Evolutionary conservation across 2,329 filamentous ascomycete genomes (phyloP).

Genomic region (Falciphora oryzae): DNA sequence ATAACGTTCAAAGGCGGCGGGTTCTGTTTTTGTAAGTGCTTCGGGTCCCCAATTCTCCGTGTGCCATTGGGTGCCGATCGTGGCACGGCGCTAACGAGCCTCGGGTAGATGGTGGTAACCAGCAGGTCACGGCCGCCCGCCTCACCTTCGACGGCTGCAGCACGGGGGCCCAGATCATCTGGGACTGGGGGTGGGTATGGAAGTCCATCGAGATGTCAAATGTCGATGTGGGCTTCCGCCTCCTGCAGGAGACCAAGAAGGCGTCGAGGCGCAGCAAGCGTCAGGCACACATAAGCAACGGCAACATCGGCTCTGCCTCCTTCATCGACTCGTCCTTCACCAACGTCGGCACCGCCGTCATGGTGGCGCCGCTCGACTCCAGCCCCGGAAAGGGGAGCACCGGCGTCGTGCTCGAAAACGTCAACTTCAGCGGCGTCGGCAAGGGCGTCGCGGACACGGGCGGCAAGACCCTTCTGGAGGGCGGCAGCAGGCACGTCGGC

Average conservation of each 20-base stretch:
- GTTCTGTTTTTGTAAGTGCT: constrained; percentile 40
- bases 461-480: background rate
- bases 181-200: constrained; percentile 14
- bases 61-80: too few species aligned
- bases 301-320: background rate
- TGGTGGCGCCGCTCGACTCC: background rate
- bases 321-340: background rate
- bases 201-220: constrained; percentile 6
- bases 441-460: background rate
- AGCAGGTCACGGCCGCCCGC: constrained; percentile 13
- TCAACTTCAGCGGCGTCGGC: background rate
- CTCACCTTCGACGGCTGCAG: constrained; percentile 14
- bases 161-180: constrained; percentile 8
- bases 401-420: constrained; percentile 3
- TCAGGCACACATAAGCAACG: background rate
- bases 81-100: too few species aligned
- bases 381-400: background rate
- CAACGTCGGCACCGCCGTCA: background rate
- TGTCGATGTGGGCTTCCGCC: constrained; percentile 8
- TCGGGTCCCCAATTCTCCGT: constrained; percentile 47
- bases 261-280: too few species aligned
- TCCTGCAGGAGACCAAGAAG: background rate
- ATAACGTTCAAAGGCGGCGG: constrained; percentile 54
- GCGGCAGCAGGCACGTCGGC: too few species aligned
- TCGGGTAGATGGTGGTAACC: constrained; percentile 17